Percentiles rank a stretch among this genome's conserved stretches.
phyloP scores from a whole-genome alignment of 257 asterid genomes.

The Cinchona pubescens region DNA sequence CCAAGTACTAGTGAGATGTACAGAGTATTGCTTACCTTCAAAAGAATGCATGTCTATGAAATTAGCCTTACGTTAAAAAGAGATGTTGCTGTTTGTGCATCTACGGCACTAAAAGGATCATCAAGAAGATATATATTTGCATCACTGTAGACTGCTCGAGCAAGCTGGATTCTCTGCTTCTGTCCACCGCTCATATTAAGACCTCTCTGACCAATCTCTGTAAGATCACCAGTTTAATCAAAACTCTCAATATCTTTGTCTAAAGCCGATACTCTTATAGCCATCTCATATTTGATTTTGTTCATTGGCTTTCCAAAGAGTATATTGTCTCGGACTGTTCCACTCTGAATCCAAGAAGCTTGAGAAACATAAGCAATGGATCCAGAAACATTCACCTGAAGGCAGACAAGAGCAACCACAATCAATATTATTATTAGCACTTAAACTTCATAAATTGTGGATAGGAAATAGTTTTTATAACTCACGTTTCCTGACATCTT shows the following conservation, averaged over 20 bases:
- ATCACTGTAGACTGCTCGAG: slow-evolving; percentile 72
- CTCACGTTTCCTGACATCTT: slow-evolving; percentile 64
- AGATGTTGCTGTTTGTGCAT: slow-evolving; percentile 73
- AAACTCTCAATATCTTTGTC: slow-evolving; percentile 70
- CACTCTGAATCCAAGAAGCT: slow-evolving; percentile 79
- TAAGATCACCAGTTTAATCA: slow-evolving; percentile 63
- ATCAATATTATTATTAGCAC: slow-evolving; percentile 1
- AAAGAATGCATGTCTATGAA: background rate
- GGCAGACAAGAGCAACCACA: slow-evolving; percentile 5
- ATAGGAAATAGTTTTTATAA: background rate
- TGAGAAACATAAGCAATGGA: slow-evolving; percentile 79
- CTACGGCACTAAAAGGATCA: slow-evolving; percentile 90
- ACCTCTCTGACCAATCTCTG: slow-evolving; percentile 88
- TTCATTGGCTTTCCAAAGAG: slow-evolving; percentile 72
- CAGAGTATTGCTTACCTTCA: background rate
- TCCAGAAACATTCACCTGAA: slow-evolving; percentile 60
- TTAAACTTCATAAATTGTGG: background rate
- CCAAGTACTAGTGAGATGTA: background rate
- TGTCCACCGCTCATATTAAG: slow-evolving; percentile 86
- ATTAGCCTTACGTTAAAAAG: slow-evolving; percentile 57
- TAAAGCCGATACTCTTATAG: slow-evolving; percentile 52
- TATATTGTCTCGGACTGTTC: slow-evolving; percentile 67
- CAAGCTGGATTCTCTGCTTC: slow-evolving; percentile 79
- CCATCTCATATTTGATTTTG: slow-evolving; percentile 43
- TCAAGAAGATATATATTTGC: slow-evolving; percentile 74